Evolutionary conservation across 208 protist genomes (phyloP).

Genomic region (Leishmania aethiopica): DNA sequence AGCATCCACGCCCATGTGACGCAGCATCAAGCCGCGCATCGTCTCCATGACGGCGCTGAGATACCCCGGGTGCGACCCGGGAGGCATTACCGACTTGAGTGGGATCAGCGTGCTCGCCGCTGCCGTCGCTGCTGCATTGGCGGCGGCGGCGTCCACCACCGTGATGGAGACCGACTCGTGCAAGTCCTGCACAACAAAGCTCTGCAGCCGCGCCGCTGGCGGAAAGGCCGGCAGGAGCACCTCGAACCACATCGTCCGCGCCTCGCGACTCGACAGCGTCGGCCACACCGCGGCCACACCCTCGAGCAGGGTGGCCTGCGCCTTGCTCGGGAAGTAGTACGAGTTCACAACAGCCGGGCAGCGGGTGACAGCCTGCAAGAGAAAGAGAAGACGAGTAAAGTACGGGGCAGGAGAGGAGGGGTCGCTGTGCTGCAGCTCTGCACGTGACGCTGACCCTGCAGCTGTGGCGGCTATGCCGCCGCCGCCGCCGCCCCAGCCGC

Average conservation of each 20-base stretch:
- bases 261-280: constrained; percentile 37
- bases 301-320: constrained; percentile 61
- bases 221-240: constrained; percentile 59
- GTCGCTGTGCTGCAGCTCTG: background rate
- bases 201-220: constrained; percentile 21
- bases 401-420: constrained; percentile 3
- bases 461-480: too few species aligned
- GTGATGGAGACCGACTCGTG: background rate
- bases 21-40: constrained; percentile 34
- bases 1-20: constrained; percentile 7
- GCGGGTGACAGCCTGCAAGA: constrained; percentile 23
- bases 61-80: constrained; percentile 56
- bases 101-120: constrained; percentile 15
- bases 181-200: constrained; percentile 42
- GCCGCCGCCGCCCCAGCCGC: constrained; percentile 4
- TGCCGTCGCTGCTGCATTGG: constrained; percentile 6
- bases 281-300: constrained; percentile 57
- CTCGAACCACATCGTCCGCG: constrained; percentile 32
- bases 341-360: constrained; percentile 40
- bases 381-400: constrained; percentile 24
- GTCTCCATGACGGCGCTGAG: constrained; percentile 47
- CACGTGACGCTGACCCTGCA: background rate
- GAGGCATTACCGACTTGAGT: constrained; percentile 41
- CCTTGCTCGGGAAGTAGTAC: constrained; percentile 74
- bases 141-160: background rate